phyloP scores from a whole-genome alignment of 768 basidiomycete species.

The Suillus plorans region DNA sequence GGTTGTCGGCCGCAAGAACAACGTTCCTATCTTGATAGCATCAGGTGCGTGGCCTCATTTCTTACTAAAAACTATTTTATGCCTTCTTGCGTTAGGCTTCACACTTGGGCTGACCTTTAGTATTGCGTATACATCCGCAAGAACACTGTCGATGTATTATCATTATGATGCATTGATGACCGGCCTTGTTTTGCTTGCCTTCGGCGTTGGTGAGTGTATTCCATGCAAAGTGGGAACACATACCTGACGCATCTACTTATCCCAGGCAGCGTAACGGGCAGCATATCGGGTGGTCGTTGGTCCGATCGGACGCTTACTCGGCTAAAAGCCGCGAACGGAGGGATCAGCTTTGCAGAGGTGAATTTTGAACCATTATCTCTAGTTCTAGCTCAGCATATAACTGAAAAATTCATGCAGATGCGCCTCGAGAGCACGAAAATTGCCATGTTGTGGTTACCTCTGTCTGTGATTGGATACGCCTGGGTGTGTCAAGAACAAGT shows the following conservation, averaged over 20 bases:
- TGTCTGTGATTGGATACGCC: conserved; percentile 63
- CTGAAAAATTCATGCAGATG: conserved; percentile 45
- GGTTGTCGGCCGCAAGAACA: conserved; percentile 66
- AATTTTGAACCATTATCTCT: conserved; percentile 5
- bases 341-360: conserved; percentile 61
- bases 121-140: conserved; percentile 70
- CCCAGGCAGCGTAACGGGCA: conserved; percentile 49
- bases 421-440: conserved; percentile 63
- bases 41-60: conserved; percentile 22
- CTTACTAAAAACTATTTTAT: background rate
- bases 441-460: conserved; percentile 54
- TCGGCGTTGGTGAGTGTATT: conserved; percentile 55
- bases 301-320: conserved; percentile 48
- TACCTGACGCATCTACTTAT: background rate
- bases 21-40: conserved; percentile 54
- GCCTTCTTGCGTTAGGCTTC: conserved; percentile 44
- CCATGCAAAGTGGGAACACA: background rate
- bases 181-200: conserved; percentile 74
- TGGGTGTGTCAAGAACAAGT: conserved; percentile 71
- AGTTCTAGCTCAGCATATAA: background rate
- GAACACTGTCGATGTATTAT: conserved; percentile 66
- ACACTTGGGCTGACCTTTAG: conserved; percentile 72
- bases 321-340: conserved; percentile 44
- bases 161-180: conserved; percentile 67
- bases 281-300: conserved; percentile 57